Conservation (phyloP, 257 asterid species). For the Agastache rugosa region DNA sequence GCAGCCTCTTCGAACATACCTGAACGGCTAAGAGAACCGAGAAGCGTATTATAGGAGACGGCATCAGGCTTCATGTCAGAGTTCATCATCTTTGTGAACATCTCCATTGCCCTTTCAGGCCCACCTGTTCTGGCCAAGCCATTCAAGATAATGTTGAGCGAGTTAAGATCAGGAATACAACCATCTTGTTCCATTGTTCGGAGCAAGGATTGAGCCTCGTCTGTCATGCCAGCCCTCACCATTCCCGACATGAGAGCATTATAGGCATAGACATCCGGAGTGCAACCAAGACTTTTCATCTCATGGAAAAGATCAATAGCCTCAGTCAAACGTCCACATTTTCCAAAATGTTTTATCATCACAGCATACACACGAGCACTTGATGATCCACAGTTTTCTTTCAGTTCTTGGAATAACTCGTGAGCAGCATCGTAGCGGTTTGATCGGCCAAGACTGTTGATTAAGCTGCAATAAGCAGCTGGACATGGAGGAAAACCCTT, state of each 20-base stretch:
- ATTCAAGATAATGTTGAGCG: conserved; percentile 55
- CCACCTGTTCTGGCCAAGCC: conserved; percentile 60
- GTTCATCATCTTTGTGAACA: conserved; percentile 53
- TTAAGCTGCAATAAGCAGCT: conserved; percentile 95
- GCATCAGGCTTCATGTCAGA: conserved; percentile 58
- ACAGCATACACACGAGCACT: conserved; percentile 69
- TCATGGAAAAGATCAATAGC: conserved; percentile 61
- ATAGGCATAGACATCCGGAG: conserved; percentile 62
- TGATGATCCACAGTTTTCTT: conserved; percentile 60
- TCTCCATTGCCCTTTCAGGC: conserved; percentile 55
- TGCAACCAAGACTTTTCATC: conserved; percentile 58
- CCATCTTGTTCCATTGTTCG: conserved; percentile 56
- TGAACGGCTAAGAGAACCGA: conserved; percentile 62
- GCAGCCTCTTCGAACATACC: conserved; percentile 75
- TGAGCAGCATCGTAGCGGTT: conserved; percentile 82
- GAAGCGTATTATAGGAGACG: conserved; percentile 59
- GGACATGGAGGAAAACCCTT: conserved; percentile 95
- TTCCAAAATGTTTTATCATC: conserved; percentile 66
- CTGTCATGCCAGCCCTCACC: conserved; percentile 59
- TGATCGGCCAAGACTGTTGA: conserved; percentile 74
- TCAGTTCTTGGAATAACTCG: conserved; percentile 62
- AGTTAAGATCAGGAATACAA: conserved; percentile 57
- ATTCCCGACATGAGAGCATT: conserved; percentile 69
- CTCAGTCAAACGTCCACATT: conserved; percentile 54
- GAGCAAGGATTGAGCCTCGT: conserved; percentile 61